Evolutionary conservation across 768 basidiomycete genomes (phyloP).

Genomic region (Pulveroboletus sp.): DNA sequence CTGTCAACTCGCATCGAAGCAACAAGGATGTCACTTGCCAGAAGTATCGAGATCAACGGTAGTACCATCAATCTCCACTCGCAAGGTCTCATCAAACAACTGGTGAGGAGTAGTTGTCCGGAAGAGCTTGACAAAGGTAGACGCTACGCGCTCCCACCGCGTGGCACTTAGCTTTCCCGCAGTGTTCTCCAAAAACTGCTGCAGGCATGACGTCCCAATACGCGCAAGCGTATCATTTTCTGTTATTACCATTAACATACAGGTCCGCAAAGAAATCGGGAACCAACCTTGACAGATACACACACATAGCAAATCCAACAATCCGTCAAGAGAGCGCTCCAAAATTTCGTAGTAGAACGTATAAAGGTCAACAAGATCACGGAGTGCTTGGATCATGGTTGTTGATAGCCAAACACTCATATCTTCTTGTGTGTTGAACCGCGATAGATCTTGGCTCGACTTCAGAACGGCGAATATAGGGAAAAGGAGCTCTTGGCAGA

Average conservation of each 20-base stretch:
- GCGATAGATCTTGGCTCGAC: conserved; percentile 84
- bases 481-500: conserved; percentile 94
- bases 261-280: not conserved
- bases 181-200: conserved; percentile 92
- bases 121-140: conserved; percentile 95
- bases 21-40: conserved; percentile 15
- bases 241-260: conserved; percentile 30
- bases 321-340: conserved; percentile 86
- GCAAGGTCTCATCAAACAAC: conserved; percentile 86
- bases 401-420: conserved; percentile 99
- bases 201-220: conserved; percentile 96
- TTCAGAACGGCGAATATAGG: conserved; percentile 97
- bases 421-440: conserved; percentile 95
- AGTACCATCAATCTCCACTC: conserved; percentile 72
- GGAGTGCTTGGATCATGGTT: conserved; percentile 96
- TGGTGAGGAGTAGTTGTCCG: conserved; percentile 96
- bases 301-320: conserved; percentile 87
- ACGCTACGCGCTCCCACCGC: conserved; percentile 88
- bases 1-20: conserved; percentile 8
- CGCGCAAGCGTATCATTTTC: conserved; percentile 98
- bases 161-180: conserved; percentile 76
- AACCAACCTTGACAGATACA: conserved; percentile 96
- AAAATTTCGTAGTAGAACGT: conserved; percentile 92
- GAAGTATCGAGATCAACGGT: conserved; percentile 51
- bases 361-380: conserved; percentile 92